These are phyloP conservation scores for Populus hybrid DNA, from an alignment of 441 rosid species.

Conservation along the genomic window DNA sequence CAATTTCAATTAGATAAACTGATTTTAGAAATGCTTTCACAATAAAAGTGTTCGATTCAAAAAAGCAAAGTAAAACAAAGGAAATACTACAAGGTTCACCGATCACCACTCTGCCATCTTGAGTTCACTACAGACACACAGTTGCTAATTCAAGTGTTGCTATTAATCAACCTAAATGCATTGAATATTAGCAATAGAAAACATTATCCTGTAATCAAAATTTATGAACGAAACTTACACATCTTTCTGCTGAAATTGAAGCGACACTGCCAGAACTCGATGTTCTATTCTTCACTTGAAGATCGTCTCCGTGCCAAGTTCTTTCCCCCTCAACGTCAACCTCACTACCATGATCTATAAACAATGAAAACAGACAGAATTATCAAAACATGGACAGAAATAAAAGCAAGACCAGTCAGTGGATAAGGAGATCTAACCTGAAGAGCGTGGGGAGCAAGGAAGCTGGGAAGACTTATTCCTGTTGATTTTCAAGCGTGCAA, in stretches of 20 bases:
- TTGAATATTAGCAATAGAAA: neutral
- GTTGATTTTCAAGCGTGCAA: conserved; percentile 44
- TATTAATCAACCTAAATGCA: neutral
- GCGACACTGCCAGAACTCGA: conserved; percentile 15
- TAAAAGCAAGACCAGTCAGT: neutral
- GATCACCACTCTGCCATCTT: neutral
- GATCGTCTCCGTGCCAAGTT: conserved; percentile 17
- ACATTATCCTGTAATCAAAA: neutral
- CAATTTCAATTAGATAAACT: neutral
- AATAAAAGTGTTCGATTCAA: neutral
- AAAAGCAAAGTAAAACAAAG: neutral
- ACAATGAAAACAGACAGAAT: neutral
- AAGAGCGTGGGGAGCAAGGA: conserved; percentile 29
- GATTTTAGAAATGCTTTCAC: neutral
- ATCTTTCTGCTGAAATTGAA: conserved; percentile 19
- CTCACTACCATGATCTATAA: conserved; percentile 19
- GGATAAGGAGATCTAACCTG: conserved; percentile 35
- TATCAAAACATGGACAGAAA: neutral
- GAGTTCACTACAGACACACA: neutral
- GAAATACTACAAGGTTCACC: neutral
- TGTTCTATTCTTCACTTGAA: conserved; percentile 12
- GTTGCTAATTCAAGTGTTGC: neutral
- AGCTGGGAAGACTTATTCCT: conserved; percentile 40
- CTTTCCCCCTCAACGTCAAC: conserved; percentile 17
- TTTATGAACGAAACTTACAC: conserved; percentile 29